Evolutionary conservation across 805 yeast species (phyloP).

Genomic region (Wickerhamiella vanderwaltii): DNA sequence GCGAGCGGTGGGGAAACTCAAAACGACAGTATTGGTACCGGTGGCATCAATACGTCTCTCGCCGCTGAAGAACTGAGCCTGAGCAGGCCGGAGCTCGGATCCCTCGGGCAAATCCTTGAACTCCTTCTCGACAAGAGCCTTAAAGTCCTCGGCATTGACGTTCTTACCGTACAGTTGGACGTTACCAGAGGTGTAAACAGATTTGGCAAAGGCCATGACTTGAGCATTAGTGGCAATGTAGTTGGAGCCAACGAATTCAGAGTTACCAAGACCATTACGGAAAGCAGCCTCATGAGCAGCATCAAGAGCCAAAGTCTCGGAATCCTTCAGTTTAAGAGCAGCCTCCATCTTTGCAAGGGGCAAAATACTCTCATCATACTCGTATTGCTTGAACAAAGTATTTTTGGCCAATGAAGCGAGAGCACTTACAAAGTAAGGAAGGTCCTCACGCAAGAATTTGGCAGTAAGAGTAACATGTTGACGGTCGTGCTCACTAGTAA

Average conservation of each 20-base stretch:
- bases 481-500: constrained; percentile 61
- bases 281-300: constrained; percentile 68
- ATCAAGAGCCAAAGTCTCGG: constrained; percentile 57
- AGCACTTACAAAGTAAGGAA: constrained; percentile 85
- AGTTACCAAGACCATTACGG: constrained; percentile 79
- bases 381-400: constrained; percentile 71
- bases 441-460: constrained; percentile 69
- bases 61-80: constrained; percentile 43
- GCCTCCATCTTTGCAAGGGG: constrained; percentile 66
- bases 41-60: constrained; percentile 47
- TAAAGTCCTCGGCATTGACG: constrained; percentile 58
- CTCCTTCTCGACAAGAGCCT: constrained; percentile 47
- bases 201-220: constrained; percentile 51
- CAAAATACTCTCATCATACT: constrained; percentile 64
- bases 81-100: constrained; percentile 33
- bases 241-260: constrained; percentile 61
- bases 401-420: constrained; percentile 56
- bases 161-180: constrained; percentile 62
- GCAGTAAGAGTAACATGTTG: constrained; percentile 74
- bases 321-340: constrained; percentile 36
- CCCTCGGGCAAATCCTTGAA: constrained; percentile 55
- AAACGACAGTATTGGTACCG: constrained; percentile 55
- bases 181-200: constrained; percentile 58
- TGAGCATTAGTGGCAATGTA: constrained; percentile 48
- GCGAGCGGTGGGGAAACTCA: constrained; percentile 61